phyloP scores from a whole-genome alignment of 768 basidiomycete species.

The Lactarius sanguifluus region DNA sequence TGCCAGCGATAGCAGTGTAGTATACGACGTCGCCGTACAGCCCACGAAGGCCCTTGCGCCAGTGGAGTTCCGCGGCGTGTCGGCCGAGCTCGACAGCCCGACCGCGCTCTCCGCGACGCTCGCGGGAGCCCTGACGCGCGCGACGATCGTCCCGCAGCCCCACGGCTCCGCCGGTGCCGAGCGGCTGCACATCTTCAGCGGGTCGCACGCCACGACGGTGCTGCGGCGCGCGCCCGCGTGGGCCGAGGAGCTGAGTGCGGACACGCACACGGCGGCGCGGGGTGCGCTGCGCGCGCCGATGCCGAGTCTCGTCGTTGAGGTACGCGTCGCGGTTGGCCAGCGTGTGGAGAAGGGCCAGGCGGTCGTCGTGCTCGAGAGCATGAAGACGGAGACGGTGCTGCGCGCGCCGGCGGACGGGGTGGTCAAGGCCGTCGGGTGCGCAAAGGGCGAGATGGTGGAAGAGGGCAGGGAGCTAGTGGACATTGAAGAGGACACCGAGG shows the following conservation, averaged over 20 bases:
- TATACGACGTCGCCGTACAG: constrained; percentile 50
- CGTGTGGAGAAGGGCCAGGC: constrained; percentile 77
- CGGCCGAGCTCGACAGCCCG: constrained; percentile 55
- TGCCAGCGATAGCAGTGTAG: constrained; percentile 35
- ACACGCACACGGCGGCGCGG: constrained; percentile 52
- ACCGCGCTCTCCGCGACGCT: constrained; percentile 57
- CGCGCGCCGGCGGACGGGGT: constrained; percentile 67
- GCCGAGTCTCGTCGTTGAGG: constrained; percentile 93
- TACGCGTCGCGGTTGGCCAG: constrained; percentile 75
- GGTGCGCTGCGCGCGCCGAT: constrained; percentile 80
- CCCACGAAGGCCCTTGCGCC: constrained; percentile 32
- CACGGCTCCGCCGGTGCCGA: constrained; percentile 57
- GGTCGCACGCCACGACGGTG: constrained; percentile 62
- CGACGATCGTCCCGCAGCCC: constrained; percentile 75
- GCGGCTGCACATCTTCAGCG: constrained; percentile 72
- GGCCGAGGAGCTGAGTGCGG: constrained; percentile 65
- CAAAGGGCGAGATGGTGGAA: constrained; percentile 88
- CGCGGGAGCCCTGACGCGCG: constrained; percentile 46
- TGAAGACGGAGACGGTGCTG: constrained; percentile 95
- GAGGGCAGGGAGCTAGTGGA: constrained; percentile 79
- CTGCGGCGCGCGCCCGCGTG: constrained; percentile 69
- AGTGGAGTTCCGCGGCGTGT: constrained; percentile 47
- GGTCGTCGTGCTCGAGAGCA: constrained; percentile 86
- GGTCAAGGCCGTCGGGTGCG: constrained; percentile 70
- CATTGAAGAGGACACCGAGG: constrained; percentile 48